phyloP scores from a whole-genome alignment of 352 stramenopile genomes.

The Phytophthora capsici region DNA sequence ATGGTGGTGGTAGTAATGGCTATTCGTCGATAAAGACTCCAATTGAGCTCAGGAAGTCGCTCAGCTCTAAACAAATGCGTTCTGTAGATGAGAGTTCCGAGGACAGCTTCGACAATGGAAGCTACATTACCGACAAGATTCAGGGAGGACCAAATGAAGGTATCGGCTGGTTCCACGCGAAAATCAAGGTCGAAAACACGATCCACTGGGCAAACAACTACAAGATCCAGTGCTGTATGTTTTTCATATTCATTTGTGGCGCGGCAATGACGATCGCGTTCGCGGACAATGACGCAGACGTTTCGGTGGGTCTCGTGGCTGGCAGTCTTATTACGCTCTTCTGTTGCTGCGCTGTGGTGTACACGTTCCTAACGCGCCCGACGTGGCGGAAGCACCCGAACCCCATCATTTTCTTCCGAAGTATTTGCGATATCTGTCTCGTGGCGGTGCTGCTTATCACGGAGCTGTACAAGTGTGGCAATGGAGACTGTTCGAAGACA shows the following conservation, averaged over 20 bases:
- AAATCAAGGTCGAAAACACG: constrained; percentile 86
- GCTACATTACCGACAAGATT: constrained; percentile 72
- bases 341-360: constrained; percentile 71
- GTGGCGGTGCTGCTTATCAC: constrained; percentile 79
- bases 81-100: constrained; percentile 77
- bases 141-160: constrained; percentile 55
- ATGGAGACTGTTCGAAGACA: constrained; percentile 38
- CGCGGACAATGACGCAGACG: constrained; percentile 57
- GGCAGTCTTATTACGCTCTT: constrained; percentile 83
- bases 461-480: constrained; percentile 83
- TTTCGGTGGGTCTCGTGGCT: constrained; percentile 74
- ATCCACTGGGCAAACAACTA: constrained; percentile 91
- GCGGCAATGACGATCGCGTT: constrained; percentile 65
- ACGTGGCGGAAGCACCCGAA: constrained; percentile 89
- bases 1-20: constrained; percentile 31
- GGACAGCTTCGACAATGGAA: constrained; percentile 76
- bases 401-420: constrained; percentile 88
- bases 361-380: constrained; percentile 81
- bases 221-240: constrained; percentile 86
- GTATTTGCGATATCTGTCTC: constrained; percentile 83
- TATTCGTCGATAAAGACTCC: constrained; percentile 66
- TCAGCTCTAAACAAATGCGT: constrained; percentile 43
- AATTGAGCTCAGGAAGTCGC: constrained; percentile 52
- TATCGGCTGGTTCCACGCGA: constrained; percentile 86
- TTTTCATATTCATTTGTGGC: constrained; percentile 70